Evolutionary conservation across 2,329 filamentous ascomycete species (phyloP).

Genomic region (Colletotrichum destructivum): DNA sequence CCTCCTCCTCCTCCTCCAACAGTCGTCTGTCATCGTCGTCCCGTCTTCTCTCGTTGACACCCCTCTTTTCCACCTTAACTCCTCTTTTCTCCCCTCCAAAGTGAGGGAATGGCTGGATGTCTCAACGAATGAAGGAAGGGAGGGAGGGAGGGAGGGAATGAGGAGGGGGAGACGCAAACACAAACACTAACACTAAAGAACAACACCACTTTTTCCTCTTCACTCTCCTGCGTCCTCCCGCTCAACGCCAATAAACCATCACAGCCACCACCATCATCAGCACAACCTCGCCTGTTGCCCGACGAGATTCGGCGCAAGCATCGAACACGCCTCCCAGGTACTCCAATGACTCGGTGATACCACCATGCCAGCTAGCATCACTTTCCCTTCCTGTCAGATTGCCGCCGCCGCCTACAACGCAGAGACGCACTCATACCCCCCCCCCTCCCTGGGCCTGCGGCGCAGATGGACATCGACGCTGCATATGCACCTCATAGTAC

Average conservation of each 20-base stretch:
- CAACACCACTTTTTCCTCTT: not conserved
- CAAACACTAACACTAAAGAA: constrained; percentile 15
- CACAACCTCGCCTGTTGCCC: constrained; percentile 4
- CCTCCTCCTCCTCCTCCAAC: not conserved
- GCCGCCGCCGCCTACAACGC: constrained; percentile 26
- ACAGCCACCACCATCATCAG: constrained; percentile 20
- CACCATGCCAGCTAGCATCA: constrained; percentile 24
- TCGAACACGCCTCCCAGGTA: constrained; percentile 7
- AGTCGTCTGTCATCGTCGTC: not conserved
- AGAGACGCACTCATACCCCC: constrained; percentile 1
- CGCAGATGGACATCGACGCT: constrained; percentile 12
- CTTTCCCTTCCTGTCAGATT: constrained; percentile 22
- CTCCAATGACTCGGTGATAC: constrained; percentile 27
- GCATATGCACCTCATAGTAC: constrained; percentile 26
- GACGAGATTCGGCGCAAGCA: constrained; percentile 36
- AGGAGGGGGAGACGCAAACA: constrained; percentile 17
- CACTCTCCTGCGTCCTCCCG: not conserved
- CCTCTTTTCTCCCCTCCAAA: constrained; percentile 16
- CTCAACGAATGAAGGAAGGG: too few relatives aligned
- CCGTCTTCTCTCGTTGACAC: not conserved
- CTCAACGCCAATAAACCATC: constrained; percentile 19
- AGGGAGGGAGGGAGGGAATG: too few relatives aligned
- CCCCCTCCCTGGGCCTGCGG: not conserved
- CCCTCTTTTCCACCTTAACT: constrained; percentile 14
- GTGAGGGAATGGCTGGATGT: not conserved